Base-by-base conservation (phyloP, 169 alveolate species). In the Eimeria praecox region DNA sequence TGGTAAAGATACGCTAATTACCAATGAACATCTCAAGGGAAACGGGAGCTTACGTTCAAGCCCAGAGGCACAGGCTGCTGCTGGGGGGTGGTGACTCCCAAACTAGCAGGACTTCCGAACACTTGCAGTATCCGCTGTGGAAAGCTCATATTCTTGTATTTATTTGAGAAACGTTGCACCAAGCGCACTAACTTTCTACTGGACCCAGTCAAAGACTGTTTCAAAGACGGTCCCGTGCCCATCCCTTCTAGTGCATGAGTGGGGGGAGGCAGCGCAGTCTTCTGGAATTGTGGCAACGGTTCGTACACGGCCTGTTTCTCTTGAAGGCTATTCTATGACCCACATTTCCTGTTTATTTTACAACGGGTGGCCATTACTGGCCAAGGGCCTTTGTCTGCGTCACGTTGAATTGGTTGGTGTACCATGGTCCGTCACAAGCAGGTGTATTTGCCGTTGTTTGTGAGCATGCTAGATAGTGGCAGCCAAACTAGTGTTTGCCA, bases 81-180 rank as follows among this genome's bases (percentile, higher is more conserved):
- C 88, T 78, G 88, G 88, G 88, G 88, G 88, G 88, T 78, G 88
- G 88, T 78, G 88, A 78, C 88, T 78, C 59, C 69, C 66, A 49
- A 27, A 46, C 69, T 78, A 46, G 64, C 46, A 78, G 88, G 64
- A 27, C 42, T 78, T 44, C 64, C 62, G 27, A 78, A 44, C 64
- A 30, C 27, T 8, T 44, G 42, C 44, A 30, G 40, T 78, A 27
- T 78, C 12, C 44, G 18, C 62, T 27, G 14, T 46, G 27, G 64
- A 18, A n/a, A 78, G 42, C 66, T 78, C 24, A 38, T 44, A 78
- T 78, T 78, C 88, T 12, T 42, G 66, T 42, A 49, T 44, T 40
- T 0, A 20, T 44, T 44, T 44, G 44, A 44, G 24, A 49, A 6
- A 10, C n/a, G 22, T 30, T 78, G 69, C 38, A 78, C 46, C 12